Evolutionary conservation across 192 early-diverging fungal genomes (phyloP).

Genomic region (Entomortierella chlamydospora): DNA sequence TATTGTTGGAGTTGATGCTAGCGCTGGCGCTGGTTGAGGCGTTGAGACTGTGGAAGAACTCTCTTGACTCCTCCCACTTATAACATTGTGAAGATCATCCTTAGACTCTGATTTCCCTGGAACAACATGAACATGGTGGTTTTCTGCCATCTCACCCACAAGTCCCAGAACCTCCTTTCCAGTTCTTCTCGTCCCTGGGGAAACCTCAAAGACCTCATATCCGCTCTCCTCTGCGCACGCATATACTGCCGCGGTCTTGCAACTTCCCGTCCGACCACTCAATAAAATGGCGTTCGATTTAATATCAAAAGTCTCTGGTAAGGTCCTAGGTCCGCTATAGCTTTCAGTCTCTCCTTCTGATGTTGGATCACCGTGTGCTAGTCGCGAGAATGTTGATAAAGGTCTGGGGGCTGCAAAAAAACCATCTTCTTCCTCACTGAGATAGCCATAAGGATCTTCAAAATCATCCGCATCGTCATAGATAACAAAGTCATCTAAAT

Average conservation of each 20-base stretch:
- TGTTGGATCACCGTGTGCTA: neutral
- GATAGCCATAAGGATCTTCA: conserved; percentile 27
- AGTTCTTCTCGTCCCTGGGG: conserved; percentile 72
- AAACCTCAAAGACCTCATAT: conserved; percentile 82
- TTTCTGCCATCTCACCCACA: conserved; percentile 78
- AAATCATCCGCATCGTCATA: conserved; percentile 38
- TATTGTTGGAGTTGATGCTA: conserved; percentile 17
- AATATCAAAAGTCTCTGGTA: conserved; percentile 44
- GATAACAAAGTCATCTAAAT: conserved; percentile 43
- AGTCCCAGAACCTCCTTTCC: conserved; percentile 75
- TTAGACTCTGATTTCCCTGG: conserved; percentile 25
- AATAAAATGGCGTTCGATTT: conserved; percentile 72
- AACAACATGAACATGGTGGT: conserved; percentile 73
- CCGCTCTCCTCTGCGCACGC: conserved; percentile 78
- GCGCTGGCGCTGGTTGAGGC: neutral
- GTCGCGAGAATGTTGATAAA: conserved; percentile 19
- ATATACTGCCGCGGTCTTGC: conserved; percentile 80
- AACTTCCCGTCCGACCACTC: conserved; percentile 74
- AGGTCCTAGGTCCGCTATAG: neutral
- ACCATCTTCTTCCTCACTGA: conserved; percentile 29
- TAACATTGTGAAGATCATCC: conserved; percentile 11
- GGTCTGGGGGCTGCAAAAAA: conserved; percentile 18
- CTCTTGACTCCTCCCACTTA: conserved; percentile 2
- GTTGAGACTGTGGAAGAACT: neutral
- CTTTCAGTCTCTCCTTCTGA: neutral